phyloP scores from a whole-genome alignment of 257 asterid genomes.

The Solanum bulbocastanum region DNA sequence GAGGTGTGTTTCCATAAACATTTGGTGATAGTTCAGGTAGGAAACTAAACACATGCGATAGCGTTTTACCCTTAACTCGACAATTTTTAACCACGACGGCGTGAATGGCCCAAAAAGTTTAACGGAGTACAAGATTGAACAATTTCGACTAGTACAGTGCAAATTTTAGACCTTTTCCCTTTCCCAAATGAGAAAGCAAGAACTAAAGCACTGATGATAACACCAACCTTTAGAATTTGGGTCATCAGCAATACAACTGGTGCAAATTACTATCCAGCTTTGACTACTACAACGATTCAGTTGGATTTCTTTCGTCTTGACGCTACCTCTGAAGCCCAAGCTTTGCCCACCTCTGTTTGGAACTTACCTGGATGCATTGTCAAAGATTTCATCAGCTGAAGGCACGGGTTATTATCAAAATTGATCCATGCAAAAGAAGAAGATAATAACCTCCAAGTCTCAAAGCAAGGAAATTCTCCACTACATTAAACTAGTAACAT shows the following conservation, averaged over 20 bases:
- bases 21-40: not conserved
- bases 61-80: not conserved
- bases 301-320: constrained; percentile 41
- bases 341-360: constrained; percentile 84
- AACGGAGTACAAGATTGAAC: not conserved
- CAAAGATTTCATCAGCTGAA: not conserved
- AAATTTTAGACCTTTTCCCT: not conserved
- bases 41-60: not conserved
- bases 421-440: not conserved
- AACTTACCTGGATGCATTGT: constrained; percentile 52
- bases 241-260: not conserved
- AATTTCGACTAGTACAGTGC: not conserved
- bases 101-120: not conserved
- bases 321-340: constrained; percentile 87
- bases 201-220: not conserved
- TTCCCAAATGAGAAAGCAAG: not conserved
- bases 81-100: not conserved
- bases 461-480: not conserved
- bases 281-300: not conserved
- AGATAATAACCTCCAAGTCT: not conserved
- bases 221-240: not conserved
- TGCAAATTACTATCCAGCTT: not conserved
- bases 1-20: no score
- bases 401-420: not conserved
- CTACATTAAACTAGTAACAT: not conserved